Base-by-base conservation (phyloP, 352 stramenopile genomes). In the Phytophthora boehmeriae region DNA sequence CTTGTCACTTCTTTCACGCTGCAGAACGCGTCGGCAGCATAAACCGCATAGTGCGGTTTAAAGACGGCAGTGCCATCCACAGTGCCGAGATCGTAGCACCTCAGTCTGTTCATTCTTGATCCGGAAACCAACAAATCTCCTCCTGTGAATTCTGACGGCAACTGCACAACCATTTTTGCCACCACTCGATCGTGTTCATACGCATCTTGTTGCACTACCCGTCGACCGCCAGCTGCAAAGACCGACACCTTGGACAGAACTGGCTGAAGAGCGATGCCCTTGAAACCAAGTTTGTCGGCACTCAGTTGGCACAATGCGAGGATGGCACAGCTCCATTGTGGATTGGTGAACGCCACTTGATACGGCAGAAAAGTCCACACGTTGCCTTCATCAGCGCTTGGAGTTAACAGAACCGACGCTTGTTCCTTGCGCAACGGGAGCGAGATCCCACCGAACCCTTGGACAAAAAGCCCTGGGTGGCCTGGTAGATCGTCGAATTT, bases 201-300 rank as follows among this genome's bases (percentile, higher is more conserved):
- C 5, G 35, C 28, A 47, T 59, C 47, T 53, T 59, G 56, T 22
- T 53, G 28, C n/a, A 43, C 19, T 19, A 20, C 1, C 19, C 46
- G 43, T 34, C 20, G 2, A 2, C 47, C 39, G 19, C 41, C 56
- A 25, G 39, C 8, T 28, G 14, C 47, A 41, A 53, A 14, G 10
- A 64, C 47, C 56, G 58, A 30, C 39, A 64, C 16, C 48, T 59
- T 47, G 34, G 56, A 59, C 30, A 64, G 41, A 22, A 64, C 38
- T 39, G 43, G 23, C 5, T 41, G 6, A 36, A 59, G 44, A 13
- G 5, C 14, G 5, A 49, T 48, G 11, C 22, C 48, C 19, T 64
- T 52, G 39, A 58, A 57, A 2, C 56, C 47, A 28, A 64, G 44
- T 22, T 30, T 34, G 6, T 30, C 28, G 39, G 39, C 47, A 4